Conservation (phyloP, 202 grass and related monocot species). For the Miscanthus sacchariflorus region DNA sequence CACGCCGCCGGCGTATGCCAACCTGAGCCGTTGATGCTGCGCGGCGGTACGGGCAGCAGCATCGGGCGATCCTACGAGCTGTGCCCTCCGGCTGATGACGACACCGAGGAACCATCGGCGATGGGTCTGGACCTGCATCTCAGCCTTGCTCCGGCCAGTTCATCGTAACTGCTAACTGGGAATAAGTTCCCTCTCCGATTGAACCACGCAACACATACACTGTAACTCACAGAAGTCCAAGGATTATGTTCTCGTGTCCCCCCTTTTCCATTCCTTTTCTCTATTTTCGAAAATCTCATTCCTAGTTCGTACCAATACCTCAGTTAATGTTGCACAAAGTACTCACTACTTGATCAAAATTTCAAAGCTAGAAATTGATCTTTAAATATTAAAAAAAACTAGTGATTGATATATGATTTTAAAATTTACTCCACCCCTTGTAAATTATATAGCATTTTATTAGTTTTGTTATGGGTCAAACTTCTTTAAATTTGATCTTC, state of each 20-base stretch:
- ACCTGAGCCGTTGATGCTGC: background rate
- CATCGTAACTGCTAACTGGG: background rate
- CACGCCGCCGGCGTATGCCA: slow-evolving; percentile 36
- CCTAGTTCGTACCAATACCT: too few species aligned
- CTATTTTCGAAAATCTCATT: too few species aligned
- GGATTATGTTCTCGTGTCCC: background rate
- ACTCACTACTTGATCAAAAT: background rate
- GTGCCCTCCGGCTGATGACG: background rate
- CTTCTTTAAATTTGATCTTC: too few species aligned
- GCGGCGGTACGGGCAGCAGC: background rate
- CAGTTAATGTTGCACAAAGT: too few species aligned
- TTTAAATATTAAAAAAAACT: too few species aligned
- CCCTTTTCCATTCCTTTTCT: background rate
- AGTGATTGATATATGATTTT: too few species aligned
- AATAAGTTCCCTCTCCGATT: background rate
- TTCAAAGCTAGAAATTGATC: background rate
- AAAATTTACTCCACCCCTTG: too few species aligned
- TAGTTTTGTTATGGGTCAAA: too few species aligned
- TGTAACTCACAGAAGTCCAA: background rate
- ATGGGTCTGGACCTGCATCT: slow-evolving; percentile 88
- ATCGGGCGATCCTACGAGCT: background rate
- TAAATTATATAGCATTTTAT: too few species aligned
- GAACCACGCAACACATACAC: background rate
- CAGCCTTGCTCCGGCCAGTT: slow-evolving; percentile 70
- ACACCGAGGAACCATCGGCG: background rate